Evolutionary conservation across 1,284 basidiomycete species (phyloP), one percentile per base, ranked within the genome.

Genomic region (Malassezia furfur): DNA sequence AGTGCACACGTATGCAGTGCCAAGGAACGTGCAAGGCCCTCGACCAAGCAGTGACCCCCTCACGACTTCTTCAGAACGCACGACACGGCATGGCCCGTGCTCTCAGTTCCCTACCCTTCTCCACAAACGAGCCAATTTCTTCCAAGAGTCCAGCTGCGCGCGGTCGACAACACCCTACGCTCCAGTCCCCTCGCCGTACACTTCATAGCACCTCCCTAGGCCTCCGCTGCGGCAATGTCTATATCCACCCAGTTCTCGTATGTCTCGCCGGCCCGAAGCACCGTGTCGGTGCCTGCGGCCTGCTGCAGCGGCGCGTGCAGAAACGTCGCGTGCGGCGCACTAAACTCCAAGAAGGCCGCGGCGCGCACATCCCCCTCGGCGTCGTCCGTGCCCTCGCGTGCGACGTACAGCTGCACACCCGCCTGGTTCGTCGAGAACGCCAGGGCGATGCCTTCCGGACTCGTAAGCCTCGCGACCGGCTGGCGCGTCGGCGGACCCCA

Each of bases 261-360:
- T 14, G 57, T 53, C 53, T 67, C 60, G 8, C 64, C 65, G 19
- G 53, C 57, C 30, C 60, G 54, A 22, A 71, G 50, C 19, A 68
- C 17, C 48, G 68, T 66, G 25, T 66, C 67, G 46, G 46, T 45
- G 2, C 64, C 65, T 19, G 60, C 66, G 2, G 59, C 40, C n/a
- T 54, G 45, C 14, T 46, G 43, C 22, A 72, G 52, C 10, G 40
- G 37, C 15, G 59, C 32, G 45, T 55, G 57, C 30, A 69, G 21
- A 55, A 69, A 69, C 14, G 64, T 67, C 32, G 62, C 65, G 50
- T 72, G 70, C 35, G 70, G 70, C 15, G 62, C 63, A n/a, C 58
- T 53, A 31, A 71, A 72, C 50, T 72, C 70, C 44, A 72, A 59
- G 30, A 68, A 64, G 2, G 21, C 22, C 17, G 43, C 43, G 19